Evolutionary conservation across 331 rosid species (phyloP), one percentile per base, ranked within the genome.

Genomic region (Quercus lobata): DNA sequence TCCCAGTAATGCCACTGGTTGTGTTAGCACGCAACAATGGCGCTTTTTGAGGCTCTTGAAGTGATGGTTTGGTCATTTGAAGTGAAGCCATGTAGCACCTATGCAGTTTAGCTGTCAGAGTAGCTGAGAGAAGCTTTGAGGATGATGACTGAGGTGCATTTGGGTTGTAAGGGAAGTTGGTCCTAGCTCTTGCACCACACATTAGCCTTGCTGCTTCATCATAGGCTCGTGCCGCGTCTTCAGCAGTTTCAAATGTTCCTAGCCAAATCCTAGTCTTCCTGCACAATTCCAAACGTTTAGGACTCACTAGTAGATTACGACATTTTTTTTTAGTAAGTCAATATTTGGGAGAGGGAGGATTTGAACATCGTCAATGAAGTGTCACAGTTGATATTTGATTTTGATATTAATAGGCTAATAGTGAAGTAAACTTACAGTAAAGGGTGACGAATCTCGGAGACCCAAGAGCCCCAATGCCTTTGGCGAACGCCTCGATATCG

Each of bases 401-500:
- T 8, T 41, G 46, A 41, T 8, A 41, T 41, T 41, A 8, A 41
- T 41, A 41, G 46, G 57, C 27, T n/a, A n/a, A 65, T 75, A 77
- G 37, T 0, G 46, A 44, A 73, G 63, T 72, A 15, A 12, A 85
- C 97, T 95, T 91, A 96, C 99, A 93, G 76, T 29, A 96, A 83
- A 61, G 99, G 99, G 76, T 96, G 99, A 52, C 99, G 96, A 88
- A 96, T 96, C 83, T 96, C 99, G 3, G 99, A 93, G 57, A 96
- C 99, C 99, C 99, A 96, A 57, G 99, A 96, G 74, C 99, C 99
- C 99, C 99, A 96, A 76, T 96, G 99, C 90, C 99, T 86, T 84
- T 93, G 99, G 87, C 99, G 92, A 63, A 96, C 99, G 46, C 99
- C 99, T 87, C 99, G 93, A 75, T 89, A 96, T 49, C 99, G 87